phyloP scores from a whole-genome alignment of 371 early-diverging fungal species.

The Lichtheimia corymbifera region DNA sequence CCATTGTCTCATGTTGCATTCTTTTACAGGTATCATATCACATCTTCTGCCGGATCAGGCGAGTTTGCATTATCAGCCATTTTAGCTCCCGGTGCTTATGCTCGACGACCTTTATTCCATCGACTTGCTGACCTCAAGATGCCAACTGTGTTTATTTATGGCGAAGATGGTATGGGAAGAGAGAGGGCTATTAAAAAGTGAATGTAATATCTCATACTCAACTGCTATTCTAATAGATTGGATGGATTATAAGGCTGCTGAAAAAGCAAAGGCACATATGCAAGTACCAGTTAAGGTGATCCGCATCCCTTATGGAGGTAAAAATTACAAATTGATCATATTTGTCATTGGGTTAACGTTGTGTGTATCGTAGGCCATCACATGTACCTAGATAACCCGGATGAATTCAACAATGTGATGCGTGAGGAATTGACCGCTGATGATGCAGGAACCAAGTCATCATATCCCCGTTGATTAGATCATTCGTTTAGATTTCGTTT shows the following conservation, averaged over 20 bases:
- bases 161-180: constrained; percentile 54
- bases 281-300: constrained; percentile 52
- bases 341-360: constrained; percentile 4
- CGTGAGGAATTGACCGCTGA: constrained; percentile 24
- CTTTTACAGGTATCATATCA: constrained; percentile 67
- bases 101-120: constrained; percentile 75
- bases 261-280: constrained; percentile 59
- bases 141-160: constrained; percentile 85
- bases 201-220: background rate
- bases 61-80: constrained; percentile 78
- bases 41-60: constrained; percentile 75
- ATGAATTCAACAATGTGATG: constrained; percentile 63
- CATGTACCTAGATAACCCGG: constrained; percentile 85
- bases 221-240: constrained; percentile 64
- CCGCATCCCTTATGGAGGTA: constrained; percentile 43
- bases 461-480: too few species aligned
- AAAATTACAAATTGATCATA: background rate
- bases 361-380: constrained; percentile 75
- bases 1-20: background rate
- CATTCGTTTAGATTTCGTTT: too few species aligned
- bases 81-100: constrained; percentile 82
- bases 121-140: constrained; percentile 66
- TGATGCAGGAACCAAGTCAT: too few species aligned
- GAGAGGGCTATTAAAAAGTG: background rate
- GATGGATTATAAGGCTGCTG: constrained; percentile 88